Conservation (phyloP, 1,139 yeast genomes). For the Eremothecium coryli region DNA sequence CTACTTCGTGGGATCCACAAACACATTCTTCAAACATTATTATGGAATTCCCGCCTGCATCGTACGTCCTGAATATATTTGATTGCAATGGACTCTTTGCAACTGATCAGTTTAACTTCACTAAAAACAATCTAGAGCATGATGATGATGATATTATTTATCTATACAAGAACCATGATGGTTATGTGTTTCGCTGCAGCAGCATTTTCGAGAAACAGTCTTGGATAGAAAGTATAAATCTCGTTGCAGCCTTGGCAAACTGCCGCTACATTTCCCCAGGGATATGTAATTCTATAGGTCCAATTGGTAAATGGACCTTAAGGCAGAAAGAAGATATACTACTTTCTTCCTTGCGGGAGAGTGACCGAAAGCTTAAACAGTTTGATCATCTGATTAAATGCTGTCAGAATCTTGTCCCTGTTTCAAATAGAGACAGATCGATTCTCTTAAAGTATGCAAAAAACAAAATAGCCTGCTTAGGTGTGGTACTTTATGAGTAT, state of each 20-base stretch:
- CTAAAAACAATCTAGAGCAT: neutral
- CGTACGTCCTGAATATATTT: constrained; percentile 10
- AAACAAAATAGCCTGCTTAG: constrained; percentile 40
- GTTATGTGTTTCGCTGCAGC: constrained; percentile 22
- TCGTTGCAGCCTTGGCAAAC: constrained; percentile 43
- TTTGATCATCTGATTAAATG: constrained; percentile 34
- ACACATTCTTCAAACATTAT: constrained; percentile 25
- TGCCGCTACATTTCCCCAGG: constrained; percentile 25
- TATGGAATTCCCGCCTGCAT: constrained; percentile 19
- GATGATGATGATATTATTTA: constrained; percentile 12
- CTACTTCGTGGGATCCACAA: constrained; percentile 16
- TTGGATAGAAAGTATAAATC: constrained; percentile 52
- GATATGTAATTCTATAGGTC: constrained; percentile 23
- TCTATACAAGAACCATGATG: constrained; percentile 31
- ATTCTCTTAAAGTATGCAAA: constrained; percentile 37
- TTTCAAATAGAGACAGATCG: constrained; percentile 43
- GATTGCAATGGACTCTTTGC: constrained; percentile 21
- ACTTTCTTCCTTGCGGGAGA: constrained; percentile 27
- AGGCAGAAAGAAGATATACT: constrained; percentile 31
- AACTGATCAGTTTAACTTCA: neutral
- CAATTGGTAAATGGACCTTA: constrained; percentile 20
- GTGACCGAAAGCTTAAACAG: constrained; percentile 32
- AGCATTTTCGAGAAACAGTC: constrained; percentile 36
- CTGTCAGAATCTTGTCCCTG: constrained; percentile 42
- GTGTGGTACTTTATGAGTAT: constrained; percentile 47